These are phyloP conservation scores for Paspalum vaginatum DNA, from an alignment of 176 grass and related monocot species.

Conservation along the genomic window DNA sequence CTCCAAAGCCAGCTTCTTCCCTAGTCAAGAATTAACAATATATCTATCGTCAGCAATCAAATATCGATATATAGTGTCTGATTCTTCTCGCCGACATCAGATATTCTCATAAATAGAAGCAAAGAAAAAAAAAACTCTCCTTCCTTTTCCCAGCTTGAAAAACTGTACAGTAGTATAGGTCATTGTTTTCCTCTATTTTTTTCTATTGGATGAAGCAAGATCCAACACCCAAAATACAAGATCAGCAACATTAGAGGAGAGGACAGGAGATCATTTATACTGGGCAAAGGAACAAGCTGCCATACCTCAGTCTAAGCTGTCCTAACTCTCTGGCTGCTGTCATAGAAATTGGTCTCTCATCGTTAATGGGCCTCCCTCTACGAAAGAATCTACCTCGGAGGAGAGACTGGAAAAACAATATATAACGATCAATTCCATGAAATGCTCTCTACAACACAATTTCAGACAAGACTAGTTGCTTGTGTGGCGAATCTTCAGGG, in stretches of 20 bases:
- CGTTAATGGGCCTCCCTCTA: constrained; percentile 35
- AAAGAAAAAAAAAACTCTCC: not conserved
- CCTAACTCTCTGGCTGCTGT: constrained; percentile 56
- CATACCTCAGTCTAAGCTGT: constrained; percentile 75
- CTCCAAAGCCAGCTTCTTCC: constrained; percentile 60
- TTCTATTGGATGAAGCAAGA: not conserved
- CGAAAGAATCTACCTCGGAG: constrained; percentile 67
- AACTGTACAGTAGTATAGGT: not conserved
- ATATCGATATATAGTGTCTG: not conserved
- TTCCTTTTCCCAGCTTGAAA: too few relatives aligned
- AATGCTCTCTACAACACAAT: not conserved
- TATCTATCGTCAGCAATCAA: constrained; percentile 42
- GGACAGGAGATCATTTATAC: not conserved
- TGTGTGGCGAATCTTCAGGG: too few relatives aligned
- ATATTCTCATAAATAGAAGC: not conserved
- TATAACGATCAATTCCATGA: constrained; percentile 27
- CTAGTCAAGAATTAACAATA: constrained; percentile 64
- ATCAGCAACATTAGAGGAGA: constrained; percentile 17
- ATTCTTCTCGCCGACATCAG: not conserved
- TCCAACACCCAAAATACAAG: constrained; percentile 17
- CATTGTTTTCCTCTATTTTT: not conserved
- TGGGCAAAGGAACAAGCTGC: constrained; percentile 35
- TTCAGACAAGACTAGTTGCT: not conserved
- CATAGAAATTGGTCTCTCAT: constrained; percentile 39
- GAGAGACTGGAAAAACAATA: constrained; percentile 60